Percentiles rank a stretch among this genome's conserved stretches.
These are phyloP conservation scores for Bipolaris bicolor DNA, from an alignment of 2,329 filamentous ascomycete species.

Conservation along the genomic window DNA sequence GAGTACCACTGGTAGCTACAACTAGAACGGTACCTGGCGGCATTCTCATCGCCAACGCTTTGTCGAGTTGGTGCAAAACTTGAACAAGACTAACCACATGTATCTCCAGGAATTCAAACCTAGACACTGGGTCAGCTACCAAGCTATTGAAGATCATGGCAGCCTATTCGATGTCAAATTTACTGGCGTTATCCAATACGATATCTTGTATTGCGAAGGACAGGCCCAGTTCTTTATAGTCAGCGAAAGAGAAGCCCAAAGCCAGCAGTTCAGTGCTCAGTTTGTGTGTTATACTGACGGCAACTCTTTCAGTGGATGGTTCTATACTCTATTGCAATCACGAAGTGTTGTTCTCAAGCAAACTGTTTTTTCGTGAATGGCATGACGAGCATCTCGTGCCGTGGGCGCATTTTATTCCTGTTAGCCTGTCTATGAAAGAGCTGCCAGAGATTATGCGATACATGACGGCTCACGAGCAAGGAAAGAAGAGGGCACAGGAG, in stretches of 20 bases:
- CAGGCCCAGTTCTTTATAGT: conserved; percentile 25
- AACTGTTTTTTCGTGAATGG: conserved; percentile 46
- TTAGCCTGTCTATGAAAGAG: conserved; percentile 29
- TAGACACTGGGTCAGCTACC: conserved; percentile 1
- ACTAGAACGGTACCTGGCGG: conserved; percentile 47
- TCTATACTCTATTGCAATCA: conserved; percentile 21
- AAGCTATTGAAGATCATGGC: conserved; percentile 32
- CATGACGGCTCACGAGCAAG: conserved; percentile 17
- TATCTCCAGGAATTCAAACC: conserved; percentile 6
- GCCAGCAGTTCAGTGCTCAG: conserved; percentile 8
- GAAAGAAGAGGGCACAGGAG: conserved; percentile 20
- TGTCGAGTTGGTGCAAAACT: conserved; percentile 48
- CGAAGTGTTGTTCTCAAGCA: conserved; percentile 35
- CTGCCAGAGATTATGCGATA: conserved; percentile 25
- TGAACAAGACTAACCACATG: conserved; percentile 16
- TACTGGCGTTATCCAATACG: conserved; percentile 56
- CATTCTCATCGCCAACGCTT: conserved; percentile 55
- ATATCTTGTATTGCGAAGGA: conserved; percentile 7
- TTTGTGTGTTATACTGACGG: conserved; percentile 31
- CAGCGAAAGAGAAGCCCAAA: conserved; percentile 1
- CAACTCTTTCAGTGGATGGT: conserved; percentile 29
- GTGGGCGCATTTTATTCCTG: conserved; percentile 47
- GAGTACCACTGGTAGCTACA: conserved; percentile 59
- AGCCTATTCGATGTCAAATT: conserved; percentile 55
- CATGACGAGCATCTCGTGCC: conserved; percentile 45